phyloP scores from a whole-genome alignment of 768 basidiomycete species.

The Lyophyllum semitale region DNA sequence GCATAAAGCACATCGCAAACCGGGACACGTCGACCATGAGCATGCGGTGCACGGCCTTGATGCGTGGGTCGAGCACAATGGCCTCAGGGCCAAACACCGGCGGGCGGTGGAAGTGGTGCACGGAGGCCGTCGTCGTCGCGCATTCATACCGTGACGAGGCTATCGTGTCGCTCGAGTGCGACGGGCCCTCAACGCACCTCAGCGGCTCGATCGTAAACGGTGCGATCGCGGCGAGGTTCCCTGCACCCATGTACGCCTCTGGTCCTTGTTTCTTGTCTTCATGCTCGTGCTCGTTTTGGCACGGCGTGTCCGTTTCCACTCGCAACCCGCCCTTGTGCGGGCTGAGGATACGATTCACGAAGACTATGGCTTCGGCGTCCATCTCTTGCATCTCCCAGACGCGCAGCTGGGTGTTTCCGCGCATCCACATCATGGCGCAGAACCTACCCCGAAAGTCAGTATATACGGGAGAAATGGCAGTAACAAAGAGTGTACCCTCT shows the following conservation, averaged over 20 bases:
- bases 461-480: neutral
- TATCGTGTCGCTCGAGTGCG: slow-evolving; percentile 8
- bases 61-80: slow-evolving; percentile 37
- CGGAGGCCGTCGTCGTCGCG: neutral
- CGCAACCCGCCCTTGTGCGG: neutral
- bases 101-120: slow-evolving; percentile 23
- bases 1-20: slow-evolving; percentile 22
- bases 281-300: neutral
- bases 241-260: neutral
- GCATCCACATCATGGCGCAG: slow-evolving; percentile 34
- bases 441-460: slow-evolving; percentile 19
- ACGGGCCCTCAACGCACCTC: neutral
- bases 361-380: slow-evolving; percentile 25
- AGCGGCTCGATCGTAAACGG: slow-evolving; percentile 16
- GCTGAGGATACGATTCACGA: slow-evolving; percentile 18
- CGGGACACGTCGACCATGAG: slow-evolving; percentile 29
- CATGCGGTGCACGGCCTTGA: slow-evolving; percentile 31
- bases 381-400: slow-evolving; percentile 39
- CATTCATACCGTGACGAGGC: slow-evolving; percentile 4
- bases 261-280: neutral
- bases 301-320: neutral
- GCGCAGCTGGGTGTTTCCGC: slow-evolving; percentile 35
- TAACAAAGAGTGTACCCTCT: slow-evolving; percentile 24
- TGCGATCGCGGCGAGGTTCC: slow-evolving; percentile 16
- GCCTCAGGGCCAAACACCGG: slow-evolving; percentile 43